Evolutionary conservation across 306 rosid species (phyloP).

Genomic region (Mucuna pruriens): DNA sequence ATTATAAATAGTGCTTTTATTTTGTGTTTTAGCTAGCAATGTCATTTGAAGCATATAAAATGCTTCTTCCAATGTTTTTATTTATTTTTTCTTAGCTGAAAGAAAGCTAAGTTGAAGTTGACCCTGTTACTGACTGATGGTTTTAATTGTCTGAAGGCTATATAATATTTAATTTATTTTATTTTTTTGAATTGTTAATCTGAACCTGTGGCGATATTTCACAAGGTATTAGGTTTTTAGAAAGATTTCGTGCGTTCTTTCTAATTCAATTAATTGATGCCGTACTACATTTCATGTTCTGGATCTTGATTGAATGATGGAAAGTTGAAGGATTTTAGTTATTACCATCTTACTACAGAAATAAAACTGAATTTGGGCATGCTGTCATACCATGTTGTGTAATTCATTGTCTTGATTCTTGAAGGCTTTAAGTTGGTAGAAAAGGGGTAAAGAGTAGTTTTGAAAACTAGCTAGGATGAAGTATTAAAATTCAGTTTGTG

Average conservation of each 20-base stretch:
- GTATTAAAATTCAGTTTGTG: not conserved
- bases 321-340: not conserved
- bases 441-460: not conserved
- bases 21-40: not conserved
- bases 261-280: not conserved
- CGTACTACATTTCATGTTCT: not conserved
- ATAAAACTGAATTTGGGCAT: conserved; percentile 6
- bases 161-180: not conserved
- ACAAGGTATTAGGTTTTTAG: not conserved
- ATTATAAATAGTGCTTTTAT: not conserved
- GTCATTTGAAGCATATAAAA: conserved; percentile 12
- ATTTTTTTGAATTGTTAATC: not conserved
- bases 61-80: not conserved
- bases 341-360: not conserved
- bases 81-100: not conserved
- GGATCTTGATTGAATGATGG: not conserved
- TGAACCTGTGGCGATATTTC: not conserved
- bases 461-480: not conserved
- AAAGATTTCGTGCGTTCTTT: not conserved
- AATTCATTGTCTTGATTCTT: not conserved
- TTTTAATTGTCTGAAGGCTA: not conserved
- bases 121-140: not conserved
- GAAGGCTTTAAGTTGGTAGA: too few relatives aligned
- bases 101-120: not conserved
- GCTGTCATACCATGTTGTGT: not conserved